Evolutionary conservation across 345 rosid species (phyloP), one percentile per base, ranked within the genome.

Genomic region (Kandelia obovata): DNA sequence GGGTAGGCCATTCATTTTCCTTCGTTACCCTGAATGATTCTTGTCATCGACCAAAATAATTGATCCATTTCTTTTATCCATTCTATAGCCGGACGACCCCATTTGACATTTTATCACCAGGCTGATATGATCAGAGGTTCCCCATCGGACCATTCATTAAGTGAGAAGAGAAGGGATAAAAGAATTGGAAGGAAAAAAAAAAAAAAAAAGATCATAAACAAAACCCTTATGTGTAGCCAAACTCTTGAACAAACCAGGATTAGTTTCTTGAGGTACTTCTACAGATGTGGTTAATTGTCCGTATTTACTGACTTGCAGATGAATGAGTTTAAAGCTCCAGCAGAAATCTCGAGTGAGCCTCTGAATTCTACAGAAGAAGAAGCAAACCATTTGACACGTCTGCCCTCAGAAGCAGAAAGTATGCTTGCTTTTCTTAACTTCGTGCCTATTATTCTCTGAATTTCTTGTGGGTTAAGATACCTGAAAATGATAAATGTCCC

Each of bases 1-100:
- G 96, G 97, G 97, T 87, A 82, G 21, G 68, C 39, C 7, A 27
- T n/a, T 30, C 20, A 3, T 23, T 23, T 15, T 47, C 15, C 49
- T 53, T 19, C 28, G 49, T 11, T 4, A 57, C 46, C 15, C 56
- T 21, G 31, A 26, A 11, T 34, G n/a, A 0, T 37, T 5, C 53
- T 4, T 9, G 30, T 31, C 4, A 35, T 30, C 30, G 3, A 20
- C 2, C 19, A 37, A n/a, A 37, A 25, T 53, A 46, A 20, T 66
- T n/a, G 30, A 1, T 17, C 47, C 3, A 1, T 7, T n/a, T 35
- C 13, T 35, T 61, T 19, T 61, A 9, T 39, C 11, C 34, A 10
- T 58, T 11, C 34, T 4, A n/a, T 25, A 13, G 25, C 31, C 15
- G 5, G 28, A 7, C 17, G 13, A 39, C 49, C 49, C 49, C 49